Percentiles rank a stretch among this genome's conserved stretches.
These are phyloP conservation scores for Symbiotaphrina buchneri DNA, from an alignment of 495 filamentous ascomycete species.

Conservation along the genomic window DNA sequence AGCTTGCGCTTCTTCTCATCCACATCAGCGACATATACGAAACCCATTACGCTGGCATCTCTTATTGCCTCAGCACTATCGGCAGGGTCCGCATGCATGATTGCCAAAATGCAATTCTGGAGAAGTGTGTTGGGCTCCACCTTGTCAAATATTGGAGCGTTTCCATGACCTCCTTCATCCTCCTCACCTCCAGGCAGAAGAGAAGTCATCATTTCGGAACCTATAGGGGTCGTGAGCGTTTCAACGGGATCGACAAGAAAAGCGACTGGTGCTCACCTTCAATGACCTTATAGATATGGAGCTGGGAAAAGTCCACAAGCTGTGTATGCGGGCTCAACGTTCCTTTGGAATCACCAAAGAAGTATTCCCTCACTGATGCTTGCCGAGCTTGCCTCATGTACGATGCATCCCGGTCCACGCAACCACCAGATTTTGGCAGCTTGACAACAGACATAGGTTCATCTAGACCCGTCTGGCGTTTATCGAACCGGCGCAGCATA, in stretches of 20 bases:
- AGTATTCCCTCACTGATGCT: conserved; percentile 69
- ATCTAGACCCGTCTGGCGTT: conserved; percentile 30
- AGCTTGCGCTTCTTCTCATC: conserved; percentile 68
- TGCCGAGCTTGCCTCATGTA: conserved; percentile 53
- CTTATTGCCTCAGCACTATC: conserved; percentile 50
- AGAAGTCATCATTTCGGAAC: conserved; percentile 13
- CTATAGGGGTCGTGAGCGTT: conserved; percentile 7
- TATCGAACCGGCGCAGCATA: conserved; percentile 48
- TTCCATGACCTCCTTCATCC: conserved; percentile 15
- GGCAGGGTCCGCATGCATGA: conserved; percentile 45
- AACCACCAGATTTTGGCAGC: conserved; percentile 73
- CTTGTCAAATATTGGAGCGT: conserved; percentile 28
- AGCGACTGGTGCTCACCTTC: conserved; percentile 18
- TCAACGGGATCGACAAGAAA: not conserved
- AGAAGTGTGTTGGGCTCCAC: conserved; percentile 34
- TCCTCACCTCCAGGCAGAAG: conserved; percentile 23
- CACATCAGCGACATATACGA: conserved; percentile 76
- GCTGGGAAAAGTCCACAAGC: conserved; percentile 45
- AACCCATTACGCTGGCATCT: conserved; percentile 75
- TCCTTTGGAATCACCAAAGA: conserved; percentile 57
- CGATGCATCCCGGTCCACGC: conserved; percentile 52
- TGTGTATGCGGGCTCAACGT: conserved; percentile 73
- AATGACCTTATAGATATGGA: conserved; percentile 43
- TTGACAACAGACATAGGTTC: conserved; percentile 52
- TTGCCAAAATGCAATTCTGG: conserved; percentile 50